These are phyloP conservation scores for Exserohilum rostratum DNA, from an alignment of 2,329 filamentous ascomycete genomes.

Conservation along the genomic window DNA sequence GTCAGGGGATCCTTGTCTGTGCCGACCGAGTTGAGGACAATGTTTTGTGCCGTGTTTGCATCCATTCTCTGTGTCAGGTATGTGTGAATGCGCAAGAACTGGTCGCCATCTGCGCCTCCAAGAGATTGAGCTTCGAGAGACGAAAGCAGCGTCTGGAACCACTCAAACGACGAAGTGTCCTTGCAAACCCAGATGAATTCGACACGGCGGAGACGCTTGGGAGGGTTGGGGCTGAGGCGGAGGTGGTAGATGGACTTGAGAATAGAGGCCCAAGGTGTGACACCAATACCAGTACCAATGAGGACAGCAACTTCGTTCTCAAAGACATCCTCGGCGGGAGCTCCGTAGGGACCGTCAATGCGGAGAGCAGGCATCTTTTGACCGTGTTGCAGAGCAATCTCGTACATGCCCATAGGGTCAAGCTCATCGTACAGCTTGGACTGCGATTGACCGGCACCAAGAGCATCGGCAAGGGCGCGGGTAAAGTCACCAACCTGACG, in stretches of 20 bases:
- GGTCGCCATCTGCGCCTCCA: conserved; percentile 66
- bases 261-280: conserved; percentile 85
- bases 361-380: conserved; percentile 89
- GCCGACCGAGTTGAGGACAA: conserved; percentile 94
- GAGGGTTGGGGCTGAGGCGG: conserved; percentile 86
- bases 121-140: conserved; percentile 87
- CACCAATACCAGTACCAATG: conserved; percentile 85
- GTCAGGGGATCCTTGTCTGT: conserved; percentile 88
- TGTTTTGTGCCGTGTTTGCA: conserved; percentile 91
- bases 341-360: conserved; percentile 95
- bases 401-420: conserved; percentile 96
- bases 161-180: conserved; percentile 94
- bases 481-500: conserved; percentile 98
- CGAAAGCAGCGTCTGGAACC: conserved; percentile 94
- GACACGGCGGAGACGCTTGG: conserved; percentile 85
- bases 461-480: conserved; percentile 85
- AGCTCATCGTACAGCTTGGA: conserved; percentile 88
- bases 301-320: conserved; percentile 87
- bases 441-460: conserved; percentile 89
- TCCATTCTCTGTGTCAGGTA: conserved; percentile 95
- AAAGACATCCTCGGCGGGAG: conserved; percentile 96
- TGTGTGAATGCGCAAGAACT: conserved; percentile 97
- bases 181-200: conserved; percentile 99
- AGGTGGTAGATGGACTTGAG: conserved; percentile 99
- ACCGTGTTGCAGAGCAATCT: conserved; percentile 91